Evolutionary conservation across 179 eudicot genomes (phyloP).

Genomic region (Corrigiola litoralis): DNA sequence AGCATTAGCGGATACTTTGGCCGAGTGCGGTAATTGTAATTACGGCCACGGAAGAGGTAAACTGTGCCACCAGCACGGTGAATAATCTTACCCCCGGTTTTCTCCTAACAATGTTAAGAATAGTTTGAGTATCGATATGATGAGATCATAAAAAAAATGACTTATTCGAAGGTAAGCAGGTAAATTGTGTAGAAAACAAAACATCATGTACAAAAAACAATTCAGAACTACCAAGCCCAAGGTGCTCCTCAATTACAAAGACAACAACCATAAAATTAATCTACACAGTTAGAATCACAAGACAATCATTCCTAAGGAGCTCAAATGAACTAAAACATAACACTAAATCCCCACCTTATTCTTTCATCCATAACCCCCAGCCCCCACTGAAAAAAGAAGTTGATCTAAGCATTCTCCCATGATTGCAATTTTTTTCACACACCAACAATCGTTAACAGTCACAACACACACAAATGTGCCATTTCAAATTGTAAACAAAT

Average conservation of each 20-base stretch:
- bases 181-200: not conserved
- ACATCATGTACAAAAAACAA: not conserved
- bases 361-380: too few species aligned
- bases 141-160: not conserved
- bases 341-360: not conserved
- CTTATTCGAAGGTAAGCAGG: conserved; percentile 1
- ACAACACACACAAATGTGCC: not conserved
- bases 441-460: not conserved
- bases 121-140: conserved; percentile 13
- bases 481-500: not conserved
- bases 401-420: not conserved
- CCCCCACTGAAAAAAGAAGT: too few species aligned
- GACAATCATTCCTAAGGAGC: not conserved
- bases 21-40: conserved; percentile 70
- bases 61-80: conserved; percentile 74
- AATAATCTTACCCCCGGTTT: conserved; percentile 86
- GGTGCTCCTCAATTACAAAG: too few species aligned
- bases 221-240: not conserved
- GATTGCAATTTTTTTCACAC: not conserved
- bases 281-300: not conserved
- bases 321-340: too few species aligned
- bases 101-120: conserved; percentile 51
- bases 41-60: conserved; percentile 83
- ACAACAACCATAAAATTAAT: not conserved
- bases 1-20: conserved; percentile 86